Evolutionary conservation across 192 early-diverging fungal species (phyloP), one percentile per base, ranked within the genome.

Genomic region (Phlyctochytrium arcticum): DNA sequence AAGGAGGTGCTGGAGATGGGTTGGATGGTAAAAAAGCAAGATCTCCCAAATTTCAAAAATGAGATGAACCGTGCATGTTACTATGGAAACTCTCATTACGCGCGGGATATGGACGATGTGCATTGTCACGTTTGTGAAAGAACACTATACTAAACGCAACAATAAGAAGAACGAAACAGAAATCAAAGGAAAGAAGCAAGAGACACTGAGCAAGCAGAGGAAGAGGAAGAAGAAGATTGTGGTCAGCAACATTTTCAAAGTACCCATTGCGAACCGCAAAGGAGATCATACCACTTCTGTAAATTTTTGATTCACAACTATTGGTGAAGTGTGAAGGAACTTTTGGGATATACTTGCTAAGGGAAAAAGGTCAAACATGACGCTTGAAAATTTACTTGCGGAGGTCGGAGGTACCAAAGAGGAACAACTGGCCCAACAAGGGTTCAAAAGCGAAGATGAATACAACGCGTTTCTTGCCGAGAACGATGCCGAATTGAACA

Each of bases 321-420:
- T n/a, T n/a, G n/a, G n/a, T n/a, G n/a, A n/a, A n/a, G n/a, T n/a
- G n/a, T n/a, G n/a, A n/a, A n/a, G n/a, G n/a, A n/a, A n/a, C n/a
- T n/a, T n/a, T n/a, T n/a, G n/a, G n/a, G n/a, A n/a, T n/a, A n/a
- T n/a, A n/a, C n/a, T n/a, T n/a, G n/a, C 49, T 8, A 7, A 51
- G 49, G 8, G 26, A 51, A 51, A 8, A 8, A 7, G 23, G n/a
- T 9, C 8, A 17, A 57, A 23, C 1, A 62, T 62, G 60, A 62
- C 60, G 1, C 39, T 62, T 26, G 61, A 63, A 37, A 49, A 34
- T n/a, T 49, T 63, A 19, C 61, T 63, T 24, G 61, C 61, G 35
- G 53, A 49, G 15, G 26, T 63, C 4, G 34, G 48, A 19, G 23
- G 21, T 26, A 46, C 7, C 17, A 26, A 19, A 1, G 39, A 44